Evolutionary conservation across 2,329 filamentous ascomycete genomes (phyloP).

Genomic region (Colletotrichum tofieldiae): DNA sequence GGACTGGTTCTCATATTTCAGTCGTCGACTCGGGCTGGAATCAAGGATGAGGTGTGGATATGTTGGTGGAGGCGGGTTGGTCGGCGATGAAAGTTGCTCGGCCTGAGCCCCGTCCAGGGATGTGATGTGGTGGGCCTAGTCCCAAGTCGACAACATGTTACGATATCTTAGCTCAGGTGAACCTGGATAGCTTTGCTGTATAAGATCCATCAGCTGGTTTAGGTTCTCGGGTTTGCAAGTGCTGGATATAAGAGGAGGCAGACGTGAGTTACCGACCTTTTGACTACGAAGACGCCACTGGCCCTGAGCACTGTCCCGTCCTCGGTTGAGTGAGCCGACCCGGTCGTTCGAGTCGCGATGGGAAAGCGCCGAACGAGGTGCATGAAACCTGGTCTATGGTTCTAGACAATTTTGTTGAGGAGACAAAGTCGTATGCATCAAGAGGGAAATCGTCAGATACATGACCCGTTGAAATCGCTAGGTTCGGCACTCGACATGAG

Average conservation of each 20-base stretch:
- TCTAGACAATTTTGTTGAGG: conserved; percentile 31
- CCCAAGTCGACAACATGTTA: conserved; percentile 38
- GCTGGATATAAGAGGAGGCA: conserved; percentile 33
- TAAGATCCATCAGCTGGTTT: conserved; percentile 28
- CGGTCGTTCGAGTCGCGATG: conserved; percentile 20
- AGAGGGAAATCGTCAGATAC: conserved; percentile 34
- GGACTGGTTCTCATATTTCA: conserved; percentile 43
- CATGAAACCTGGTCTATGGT: conserved; percentile 31
- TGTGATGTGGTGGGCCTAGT: conserved; percentile 23
- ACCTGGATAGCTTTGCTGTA: conserved; percentile 23
- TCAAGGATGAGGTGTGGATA: conserved; percentile 33
- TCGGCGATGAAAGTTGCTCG: conserved; percentile 39
- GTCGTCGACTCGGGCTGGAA: conserved; percentile 26
- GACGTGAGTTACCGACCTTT: conserved; percentile 34
- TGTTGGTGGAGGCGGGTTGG: conserved; percentile 23
- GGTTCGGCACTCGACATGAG: conserved; percentile 24
- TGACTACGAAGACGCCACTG: conserved; percentile 38
- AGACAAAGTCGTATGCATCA: conserved; percentile 27
- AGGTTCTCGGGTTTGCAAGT: conserved; percentile 17
- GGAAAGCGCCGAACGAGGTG: conserved; percentile 5
- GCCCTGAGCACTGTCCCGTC: conserved; percentile 31
- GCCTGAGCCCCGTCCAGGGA: conserved; percentile 32
- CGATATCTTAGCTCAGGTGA: conserved; percentile 27
- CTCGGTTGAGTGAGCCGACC: conserved; percentile 29
- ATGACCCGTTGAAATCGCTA: conserved; percentile 37